Conservation (phyloP, 768 basidiomycete genomes). For the Sarcodon sp. region DNA sequence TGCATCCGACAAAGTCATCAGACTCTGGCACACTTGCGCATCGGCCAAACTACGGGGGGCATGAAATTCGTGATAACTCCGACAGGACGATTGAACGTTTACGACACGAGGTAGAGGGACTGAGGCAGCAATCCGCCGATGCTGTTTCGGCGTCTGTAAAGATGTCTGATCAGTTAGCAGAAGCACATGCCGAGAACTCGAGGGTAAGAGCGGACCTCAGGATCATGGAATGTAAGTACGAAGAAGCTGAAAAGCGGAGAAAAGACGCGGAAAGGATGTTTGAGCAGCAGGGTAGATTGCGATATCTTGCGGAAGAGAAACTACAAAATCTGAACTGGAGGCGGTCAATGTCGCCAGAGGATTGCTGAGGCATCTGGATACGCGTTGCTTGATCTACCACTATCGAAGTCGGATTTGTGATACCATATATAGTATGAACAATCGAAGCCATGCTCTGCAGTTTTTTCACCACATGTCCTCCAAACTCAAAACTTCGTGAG, state of each 20-base stretch:
- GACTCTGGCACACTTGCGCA: not conserved
- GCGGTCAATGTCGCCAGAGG: constrained; percentile 9
- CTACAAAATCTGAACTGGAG: constrained; percentile 18
- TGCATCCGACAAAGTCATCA: not conserved
- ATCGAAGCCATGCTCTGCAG: no score
- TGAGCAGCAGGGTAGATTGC: constrained; percentile 32
- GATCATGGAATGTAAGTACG: constrained; percentile 41
- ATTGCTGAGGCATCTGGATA: not conserved
- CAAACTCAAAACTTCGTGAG: not conserved
- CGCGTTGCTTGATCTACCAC: not conserved
- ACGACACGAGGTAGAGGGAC: constrained; percentile 47
- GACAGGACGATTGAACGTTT: constrained; percentile 41
- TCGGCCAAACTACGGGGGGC: not conserved
- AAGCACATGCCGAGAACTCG: constrained; percentile 48
- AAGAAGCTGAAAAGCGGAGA: constrained; percentile 45
- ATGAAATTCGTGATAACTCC: constrained; percentile 11
- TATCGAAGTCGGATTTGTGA: not conserved
- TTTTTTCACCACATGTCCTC: not conserved
- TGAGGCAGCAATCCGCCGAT: constrained; percentile 58
- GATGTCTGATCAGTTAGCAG: constrained; percentile 58
- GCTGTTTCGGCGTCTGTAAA: constrained; percentile 51
- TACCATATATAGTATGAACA: not conserved
- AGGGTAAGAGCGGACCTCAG: constrained; percentile 41
- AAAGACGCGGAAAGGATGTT: constrained; percentile 43
- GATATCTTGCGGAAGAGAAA: constrained; percentile 39